Evolutionary conservation across 2,329 filamentous ascomycete genomes (phyloP), one percentile per base, ranked within the genome.

Genomic region (Fusarium concolor): DNA sequence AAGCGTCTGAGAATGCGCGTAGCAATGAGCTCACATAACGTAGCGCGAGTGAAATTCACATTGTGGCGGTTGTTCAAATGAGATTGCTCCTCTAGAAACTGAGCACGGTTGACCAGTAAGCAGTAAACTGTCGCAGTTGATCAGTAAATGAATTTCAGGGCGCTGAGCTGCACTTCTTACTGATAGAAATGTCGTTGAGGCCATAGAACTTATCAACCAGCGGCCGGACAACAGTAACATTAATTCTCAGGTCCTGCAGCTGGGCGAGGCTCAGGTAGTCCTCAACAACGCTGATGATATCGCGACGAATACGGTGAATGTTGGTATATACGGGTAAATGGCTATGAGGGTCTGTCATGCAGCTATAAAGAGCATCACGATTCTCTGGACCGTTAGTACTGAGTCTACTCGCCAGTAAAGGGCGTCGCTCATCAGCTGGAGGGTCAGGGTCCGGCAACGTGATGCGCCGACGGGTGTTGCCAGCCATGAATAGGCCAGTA

Each of bases 131-230:
- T 39, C 38, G 37, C 5, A 24, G 15, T 17, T 31, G 43, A 61
- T 72, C 31, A 70, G 51, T 49, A 38, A 29, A 26, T 17, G 28
- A 31, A 11, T 41, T 39, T 54, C 22, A 28, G 18, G 18, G 17
- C 26, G 28, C 10, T 41, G 8, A 11, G 18, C 33, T 11, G 47
- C 20, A 24, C 39, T 24, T 35, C 83, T 67, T 79, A 90, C 89
- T 86, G 56, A 94, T 89, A 2, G 92, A 95, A 38, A 94, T 89
- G 80, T 96, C 93, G 61, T 92, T 86, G 60, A 90, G 85, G 72
- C 92, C 89, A 76, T 93, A 96, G 10, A 95, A 85, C 76, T 92
- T 91, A 76, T 96, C 92, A n/a, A 96, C 92, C 26, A 96, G 80
- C 2, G 93, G 93, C 59, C 93, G 87, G 20, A 96, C 89, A 43